Evolutionary conservation across 2,329 filamentous ascomycete genomes (phyloP), one percentile per base, ranked within the genome.

Genomic region (Zasmidium angulare): DNA sequence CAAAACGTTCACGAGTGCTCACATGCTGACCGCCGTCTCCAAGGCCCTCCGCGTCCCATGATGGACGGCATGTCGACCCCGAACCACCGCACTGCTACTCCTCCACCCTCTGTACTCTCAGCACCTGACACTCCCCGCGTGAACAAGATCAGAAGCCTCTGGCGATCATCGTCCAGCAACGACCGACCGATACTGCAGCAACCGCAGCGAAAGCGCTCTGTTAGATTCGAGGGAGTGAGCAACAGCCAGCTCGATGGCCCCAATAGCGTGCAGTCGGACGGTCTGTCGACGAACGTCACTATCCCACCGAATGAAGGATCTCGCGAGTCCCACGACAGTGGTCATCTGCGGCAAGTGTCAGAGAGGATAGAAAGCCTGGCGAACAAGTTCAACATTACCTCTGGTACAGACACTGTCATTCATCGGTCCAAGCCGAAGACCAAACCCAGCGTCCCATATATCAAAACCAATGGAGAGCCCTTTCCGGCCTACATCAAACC

Each of bases 331-430:
- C 26, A 55, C 17, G 54, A 40, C 46, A 58, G 49, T 47, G 47
- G 52, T 26, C 31, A 58, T 22, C 50, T 62, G 31, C 29, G 58
- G 26, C 57, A 43, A 17, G 36, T 43, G 12, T 43, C 36, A 17
- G 36, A 43, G 14, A 7, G n/a, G 6, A 43, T 69, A 19, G 65
- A 65, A 22, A 58, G 56, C n/a, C 48, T 70, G 51, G 57, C 61
- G 24, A 50, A 58, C n/a, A 68, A 68, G 56, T 47, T 71, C 29
- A 64, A 60, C 31, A 57, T 65, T 29, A 60, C 59, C 17, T 29
- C 56, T 36, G 66, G 59, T 19, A 60, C 50, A 3, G 61, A 64
- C 19, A 72, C 70, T 31, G 64, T 72, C 11, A 63, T 72, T 3
- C 67, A 66, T 53, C 68, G 70, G 2, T 53, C 63, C 12, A 68